phyloP scores from a whole-genome alignment of 345 rosid species.

The Angophora floribunda region DNA sequence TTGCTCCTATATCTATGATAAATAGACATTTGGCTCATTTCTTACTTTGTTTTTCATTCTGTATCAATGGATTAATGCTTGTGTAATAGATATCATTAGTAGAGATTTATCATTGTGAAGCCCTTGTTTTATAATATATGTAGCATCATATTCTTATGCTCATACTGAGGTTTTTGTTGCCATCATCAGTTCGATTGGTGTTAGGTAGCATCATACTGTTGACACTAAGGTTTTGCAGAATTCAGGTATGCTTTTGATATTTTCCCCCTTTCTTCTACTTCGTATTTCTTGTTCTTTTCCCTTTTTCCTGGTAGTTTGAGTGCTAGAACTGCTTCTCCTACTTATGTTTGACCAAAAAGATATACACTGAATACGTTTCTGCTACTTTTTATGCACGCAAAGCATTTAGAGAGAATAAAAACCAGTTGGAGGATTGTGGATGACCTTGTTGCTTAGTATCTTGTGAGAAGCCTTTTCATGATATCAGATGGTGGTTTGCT shows the following conservation, averaged over 20 bases:
- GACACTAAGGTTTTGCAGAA: constrained; percentile 73
- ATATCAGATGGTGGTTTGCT: not conserved
- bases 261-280: not conserved
- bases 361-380: not conserved
- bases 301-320: not conserved
- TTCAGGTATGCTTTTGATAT: constrained; percentile 48
- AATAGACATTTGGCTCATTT: not conserved
- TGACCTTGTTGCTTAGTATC: not conserved
- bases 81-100: not conserved
- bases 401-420: not conserved
- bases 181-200: constrained; percentile 61
- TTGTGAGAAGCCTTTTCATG: not conserved
- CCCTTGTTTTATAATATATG: not conserved
- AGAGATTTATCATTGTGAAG: not conserved
- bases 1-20: not conserved
- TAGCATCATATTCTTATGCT: not conserved
- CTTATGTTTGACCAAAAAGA: not conserved
- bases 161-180: not conserved
- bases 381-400: not conserved
- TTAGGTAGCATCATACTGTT: constrained; percentile 64
- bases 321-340: not conserved
- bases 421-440: not conserved
- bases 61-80: not conserved
- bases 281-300: not conserved
- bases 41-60: not conserved